Conservation (phyloP, 257 asterid species). For the Solanum sparsipilum region DNA sequence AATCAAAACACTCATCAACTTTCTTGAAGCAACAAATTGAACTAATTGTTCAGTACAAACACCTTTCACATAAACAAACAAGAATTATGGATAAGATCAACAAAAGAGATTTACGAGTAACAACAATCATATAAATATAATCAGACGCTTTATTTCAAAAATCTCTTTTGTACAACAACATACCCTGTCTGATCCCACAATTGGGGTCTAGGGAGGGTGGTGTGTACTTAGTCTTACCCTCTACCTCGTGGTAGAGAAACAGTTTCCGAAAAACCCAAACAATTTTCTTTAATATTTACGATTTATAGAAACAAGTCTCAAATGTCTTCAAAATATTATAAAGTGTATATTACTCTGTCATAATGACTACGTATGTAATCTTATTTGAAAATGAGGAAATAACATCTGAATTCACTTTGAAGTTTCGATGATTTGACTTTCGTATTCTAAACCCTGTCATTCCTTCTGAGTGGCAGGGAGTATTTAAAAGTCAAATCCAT, state of each 20-base stretch:
- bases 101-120: neutral
- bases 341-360: neutral
- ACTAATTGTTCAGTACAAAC: neutral
- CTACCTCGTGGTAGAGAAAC: neutral
- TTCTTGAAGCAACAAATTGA: neutral
- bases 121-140: neutral
- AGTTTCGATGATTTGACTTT: neutral
- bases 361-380: neutral
- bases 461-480: neutral
- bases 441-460: neutral
- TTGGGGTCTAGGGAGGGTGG: neutral
- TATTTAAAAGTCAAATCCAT: neutral
- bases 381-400: neutral
- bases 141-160: neutral
- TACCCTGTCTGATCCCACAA: neutral
- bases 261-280: neutral
- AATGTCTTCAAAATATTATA: neutral
- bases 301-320: neutral
- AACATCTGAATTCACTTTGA: neutral
- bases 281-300: neutral
- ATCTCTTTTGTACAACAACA: neutral
- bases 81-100: neutral
- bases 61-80: neutral
- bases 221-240: rapidly evolving
- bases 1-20: neutral